These are phyloP conservation scores for Luffa aegyptiaca DNA, from an alignment of 306 rosid genomes.

Conservation along the genomic window DNA sequence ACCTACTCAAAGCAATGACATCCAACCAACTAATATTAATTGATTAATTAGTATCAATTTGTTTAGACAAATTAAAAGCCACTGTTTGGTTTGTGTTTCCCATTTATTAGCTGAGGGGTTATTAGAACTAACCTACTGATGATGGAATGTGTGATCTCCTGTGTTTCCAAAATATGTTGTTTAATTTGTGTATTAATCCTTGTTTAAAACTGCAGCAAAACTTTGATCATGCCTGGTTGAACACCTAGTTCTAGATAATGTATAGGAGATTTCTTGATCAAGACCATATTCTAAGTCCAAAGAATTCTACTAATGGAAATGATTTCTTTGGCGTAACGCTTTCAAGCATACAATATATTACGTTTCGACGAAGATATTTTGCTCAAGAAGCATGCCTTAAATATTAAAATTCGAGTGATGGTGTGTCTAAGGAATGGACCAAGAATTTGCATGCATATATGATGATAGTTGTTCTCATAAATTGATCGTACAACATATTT, in stretches of 20 bases:
- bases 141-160: conserved; percentile 4
- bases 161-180: neutral
- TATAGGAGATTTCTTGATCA: neutral
- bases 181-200: neutral
- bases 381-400: neutral
- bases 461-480: too few species aligned
- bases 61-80: neutral
- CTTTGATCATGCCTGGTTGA: neutral
- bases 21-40: neutral
- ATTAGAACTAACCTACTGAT: conserved; percentile 7
- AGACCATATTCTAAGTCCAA: neutral
- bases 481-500: too few species aligned
- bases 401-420: neutral
- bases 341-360: neutral
- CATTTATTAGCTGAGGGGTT: conserved; percentile 6
- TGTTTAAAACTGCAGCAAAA: neutral
- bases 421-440: too few species aligned
- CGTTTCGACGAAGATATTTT: neutral
- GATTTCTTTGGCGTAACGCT: neutral
- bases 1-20: conserved; percentile 2
- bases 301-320: neutral
- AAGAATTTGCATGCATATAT: neutral
- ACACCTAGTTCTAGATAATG: neutral
- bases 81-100: neutral
- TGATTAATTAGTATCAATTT: neutral